Evolutionary conservation across 148 eudicot genomes (phyloP), one percentile per base, ranked within the genome.

Genomic region (Arbutus unedo): DNA sequence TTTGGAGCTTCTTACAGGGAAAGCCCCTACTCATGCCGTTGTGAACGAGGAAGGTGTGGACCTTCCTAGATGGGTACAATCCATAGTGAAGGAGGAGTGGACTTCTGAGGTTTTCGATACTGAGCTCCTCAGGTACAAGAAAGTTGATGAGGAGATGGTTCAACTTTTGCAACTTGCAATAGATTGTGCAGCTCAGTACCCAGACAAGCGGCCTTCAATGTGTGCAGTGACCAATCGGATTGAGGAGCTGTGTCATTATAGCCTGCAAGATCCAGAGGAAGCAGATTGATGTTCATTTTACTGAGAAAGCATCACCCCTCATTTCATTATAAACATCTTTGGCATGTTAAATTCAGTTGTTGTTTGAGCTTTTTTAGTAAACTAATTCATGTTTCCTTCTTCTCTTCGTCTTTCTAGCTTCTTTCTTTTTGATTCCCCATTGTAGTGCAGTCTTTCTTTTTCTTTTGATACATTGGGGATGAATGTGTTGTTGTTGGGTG

Each of bases 51-150:
- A 95, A 77, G 98, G 98, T 31, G 91, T 95, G 16, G 98, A 95
- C 79, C 86, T 95, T 23, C 98, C 98, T 0, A 85, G 98, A 84
- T 95, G 98, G 98, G 98, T 95, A 21, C 97, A 95, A 81, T 93
- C 94, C 4, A 90, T 91, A n/a, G 94, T 90, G 19, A 88, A 91
- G 2, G 94, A 91, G 75, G 94, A 91, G 73, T 95, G 98, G 98
- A 92, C 98, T 0, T 94, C 97, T 0, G 98, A 95, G 87, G 98
- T 95, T 7, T 95, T 95, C 18, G 98, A 95, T 49, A 93, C 92
- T 16, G 98, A 95, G 89, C 89, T 95, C 3, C 92, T 93, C 93
- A 85, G 98, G 85, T 95, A 92, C 50, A 89, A 93, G 19, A 91
- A 91, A 79, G 90, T 95, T 0, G 94, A 91, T 76, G 94, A 91